These are phyloP conservation scores for Fusarium verrucosum DNA, from an alignment of 2,329 filamentous ascomycete species.

Conservation along the genomic window DNA sequence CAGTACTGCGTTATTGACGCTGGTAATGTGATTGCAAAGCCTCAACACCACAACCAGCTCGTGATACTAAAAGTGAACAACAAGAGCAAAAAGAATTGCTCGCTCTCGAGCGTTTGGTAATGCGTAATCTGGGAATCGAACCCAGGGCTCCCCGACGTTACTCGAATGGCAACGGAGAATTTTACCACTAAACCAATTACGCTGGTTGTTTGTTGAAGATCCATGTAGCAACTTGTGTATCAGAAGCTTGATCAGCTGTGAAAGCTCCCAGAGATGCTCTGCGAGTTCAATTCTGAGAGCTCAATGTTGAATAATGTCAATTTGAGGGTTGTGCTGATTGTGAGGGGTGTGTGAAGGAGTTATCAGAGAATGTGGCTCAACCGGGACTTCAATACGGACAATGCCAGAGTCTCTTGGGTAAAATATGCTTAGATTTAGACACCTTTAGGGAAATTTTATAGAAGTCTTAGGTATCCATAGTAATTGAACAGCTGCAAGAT, in stretches of 20 bases:
- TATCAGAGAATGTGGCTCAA: no score
- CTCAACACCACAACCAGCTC: background rate
- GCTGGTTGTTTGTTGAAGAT: conserved; percentile 4
- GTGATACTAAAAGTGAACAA: background rate
- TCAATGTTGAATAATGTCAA: no score
- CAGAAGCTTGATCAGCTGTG: background rate
- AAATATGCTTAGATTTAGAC: no score
- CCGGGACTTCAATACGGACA: no score
- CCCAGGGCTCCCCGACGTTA: conserved; percentile 32
- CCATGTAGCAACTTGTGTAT: fast-evolving
- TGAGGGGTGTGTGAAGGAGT: background rate
- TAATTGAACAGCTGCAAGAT: background rate
- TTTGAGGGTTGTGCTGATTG: no score
- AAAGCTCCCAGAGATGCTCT: background rate
- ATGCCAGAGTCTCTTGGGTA: no score
- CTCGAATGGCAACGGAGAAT: conserved; percentile 37
- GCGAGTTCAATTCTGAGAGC: background rate
- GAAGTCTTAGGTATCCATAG: no score
- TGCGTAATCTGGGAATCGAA: conserved; percentile 40
- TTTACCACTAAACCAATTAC: conserved; percentile 41
- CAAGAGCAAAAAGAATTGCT: background rate
- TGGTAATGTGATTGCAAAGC: no score
- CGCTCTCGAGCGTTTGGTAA: fast-evolving
- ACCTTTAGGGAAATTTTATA: no score
- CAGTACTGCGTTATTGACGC: fast-evolving